Evolutionary conservation across 768 basidiomycete genomes (phyloP), one percentile per base, ranked within the genome.

Genomic region (Boletus rubescentipes): DNA sequence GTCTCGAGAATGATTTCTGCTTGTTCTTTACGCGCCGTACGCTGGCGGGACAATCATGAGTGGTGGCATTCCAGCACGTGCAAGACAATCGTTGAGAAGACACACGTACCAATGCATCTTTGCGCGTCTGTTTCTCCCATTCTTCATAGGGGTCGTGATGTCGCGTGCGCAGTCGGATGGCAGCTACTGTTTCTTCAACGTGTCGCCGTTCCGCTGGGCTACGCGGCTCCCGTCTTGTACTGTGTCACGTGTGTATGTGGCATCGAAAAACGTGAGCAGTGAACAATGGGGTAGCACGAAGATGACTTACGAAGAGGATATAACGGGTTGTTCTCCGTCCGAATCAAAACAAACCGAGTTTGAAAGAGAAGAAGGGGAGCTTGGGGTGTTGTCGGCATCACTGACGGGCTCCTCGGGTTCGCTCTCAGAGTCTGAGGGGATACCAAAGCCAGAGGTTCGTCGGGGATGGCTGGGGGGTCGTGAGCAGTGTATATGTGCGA

Each of bases 391-490:
- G 6, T 76, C 76, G 1, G 68, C 73, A 38, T 78, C 78, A 40
- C 73, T 74, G 38, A 71, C 63, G 15, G 68, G 64, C 12, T 66
- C 61, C 3, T 67, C 70, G n/a, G 49, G 39, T 18, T 68, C 66
- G 46, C 62, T 70, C 23, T 73, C 68, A 9, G 81, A 83, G 52
- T 82, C 80, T 6, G 79, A 77, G 30, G 77, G 76, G 5, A 83
- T 65, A 15, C 82, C 82, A 60, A 82, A 86, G 7, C 80, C 80
- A 14, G 81, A 83, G 5, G 73, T 69, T 34, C 74, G 68, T n/a
- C 78, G 69, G 12, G 40, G 23, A 3, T 36, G 12, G 38, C 67
- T 65, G 32, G 29, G 31, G 20, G 7, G 29, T 6, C n/a, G 12
- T 59, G 32, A 49, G 49, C 9, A 15, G 34, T 16, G 8, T 15